Base-by-base conservation (phyloP, 2,329 filamentous ascomycete species). In the Drechslerella coelobrocha region DNA sequence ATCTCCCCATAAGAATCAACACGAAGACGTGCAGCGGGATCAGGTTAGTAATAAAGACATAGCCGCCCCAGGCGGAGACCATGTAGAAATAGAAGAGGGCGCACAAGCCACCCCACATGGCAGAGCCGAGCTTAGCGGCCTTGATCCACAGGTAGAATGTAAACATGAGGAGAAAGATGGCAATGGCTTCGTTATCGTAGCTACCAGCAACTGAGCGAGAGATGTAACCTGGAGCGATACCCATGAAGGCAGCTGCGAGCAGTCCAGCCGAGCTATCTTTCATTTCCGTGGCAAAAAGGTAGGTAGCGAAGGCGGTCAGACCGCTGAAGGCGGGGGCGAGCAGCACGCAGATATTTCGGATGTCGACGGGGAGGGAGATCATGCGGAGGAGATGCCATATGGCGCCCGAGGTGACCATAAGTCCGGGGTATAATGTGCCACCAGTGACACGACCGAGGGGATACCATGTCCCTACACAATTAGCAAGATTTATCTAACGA, bases 61-160 rank as follows among this genome's bases (percentile, higher is more conserved):
- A 99, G 78, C 94, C 94, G 84, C 94, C 94, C 94, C 94, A 99
- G 17, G 95, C 96, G 52, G 93, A 94, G 74, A 99, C 94, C 94
- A 99, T 99, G 86, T 99, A 99, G 78, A 94, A 94, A 81, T 99
- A 99, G 82, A 95, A 97, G 61, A 99, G 84, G 45, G 94, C 94
- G 76, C 92, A 94, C 73, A 97, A 83, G 37, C 91, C 92, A 76
- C 92, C 93, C 93, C 93, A 99, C 80, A 97, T 90, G 79, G 96
- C 92, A 54, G 94, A 97, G 24, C 94, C 94, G 66, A 92, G 86
- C 84, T 99, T 99, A 75, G 99, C 85, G 19, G 94, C 91, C 85
- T 97, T 97, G 82, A 99, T 96, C 94, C 94, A 99, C 57, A 99
- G 86, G 81, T 88, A 99, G 81, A 99, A 99, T 78, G 94, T 99